Percentiles rank a stretch among this genome's conserved stretches.
Conservation (phyloP, 495 filamentous ascomycete species). For the Venustampulla echinocandica region DNA sequence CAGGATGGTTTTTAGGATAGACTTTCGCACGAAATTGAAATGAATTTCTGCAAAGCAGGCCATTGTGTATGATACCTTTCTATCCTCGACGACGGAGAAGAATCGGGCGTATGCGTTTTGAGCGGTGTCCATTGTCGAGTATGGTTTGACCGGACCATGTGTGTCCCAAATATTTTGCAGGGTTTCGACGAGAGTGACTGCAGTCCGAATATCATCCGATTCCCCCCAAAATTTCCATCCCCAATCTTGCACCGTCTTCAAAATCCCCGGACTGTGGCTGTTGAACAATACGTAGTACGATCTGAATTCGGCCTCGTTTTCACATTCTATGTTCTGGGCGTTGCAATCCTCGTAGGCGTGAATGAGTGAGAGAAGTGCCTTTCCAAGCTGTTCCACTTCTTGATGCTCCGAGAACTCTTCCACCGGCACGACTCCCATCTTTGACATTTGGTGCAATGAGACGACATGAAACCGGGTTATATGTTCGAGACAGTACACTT, state of each 20-base stretch:
- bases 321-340: conserved; percentile 34
- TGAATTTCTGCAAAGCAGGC: conserved; percentile 89
- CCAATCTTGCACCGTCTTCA: conserved; percentile 69
- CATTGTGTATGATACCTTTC: conserved; percentile 75
- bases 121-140: conserved; percentile 37
- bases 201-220: conserved; percentile 41
- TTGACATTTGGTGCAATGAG: conserved; percentile 74
- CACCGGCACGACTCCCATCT: conserved; percentile 42
- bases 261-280: conserved; percentile 63
- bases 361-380: conserved; percentile 77
- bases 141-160: conserved; percentile 54
- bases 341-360: conserved; percentile 77
- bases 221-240: conserved; percentile 64
- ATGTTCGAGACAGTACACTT: conserved; percentile 75
- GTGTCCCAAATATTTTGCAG: conserved; percentile 51
- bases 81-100: conserved; percentile 64
- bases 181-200: conserved; percentile 35
- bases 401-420: conserved; percentile 80
- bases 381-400: conserved; percentile 86
- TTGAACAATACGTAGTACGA: conserved; percentile 85
- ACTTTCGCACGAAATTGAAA: conserved; percentile 72
- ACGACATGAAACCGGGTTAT: conserved; percentile 89
- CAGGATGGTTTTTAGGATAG: conserved; percentile 62
- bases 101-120: conserved; percentile 62
- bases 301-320: conserved; percentile 83